Conservation (phyloP, 768 basidiomycete species). For the Trametes cingulata region DNA sequence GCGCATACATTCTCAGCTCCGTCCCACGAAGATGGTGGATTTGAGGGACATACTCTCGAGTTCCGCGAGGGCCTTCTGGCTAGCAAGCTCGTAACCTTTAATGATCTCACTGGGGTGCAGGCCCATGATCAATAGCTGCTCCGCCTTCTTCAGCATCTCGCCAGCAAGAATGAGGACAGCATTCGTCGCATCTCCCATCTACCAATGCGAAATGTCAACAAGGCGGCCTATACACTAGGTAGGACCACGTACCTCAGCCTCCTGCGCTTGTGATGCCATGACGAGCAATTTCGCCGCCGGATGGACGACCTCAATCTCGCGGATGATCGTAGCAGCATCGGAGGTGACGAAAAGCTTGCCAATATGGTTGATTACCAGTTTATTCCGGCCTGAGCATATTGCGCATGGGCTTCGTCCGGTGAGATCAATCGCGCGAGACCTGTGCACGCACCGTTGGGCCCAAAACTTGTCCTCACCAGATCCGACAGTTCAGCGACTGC, state of each 20-base stretch:
- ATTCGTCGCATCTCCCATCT: constrained; percentile 98
- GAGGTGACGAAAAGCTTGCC: constrained; percentile 96
- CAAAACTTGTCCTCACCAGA: constrained; percentile 95
- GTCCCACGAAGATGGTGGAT: not conserved
- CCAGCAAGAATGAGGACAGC: constrained; percentile 93
- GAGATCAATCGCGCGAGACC: not conserved
- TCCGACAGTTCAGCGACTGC: constrained; percentile 95
- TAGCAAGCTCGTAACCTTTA: constrained; percentile 92
- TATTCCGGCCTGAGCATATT: constrained; percentile 80
- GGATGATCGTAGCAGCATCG: constrained; percentile 98
- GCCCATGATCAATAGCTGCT: constrained; percentile 92
- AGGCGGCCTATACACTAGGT: not conserved
- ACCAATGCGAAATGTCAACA: not conserved
- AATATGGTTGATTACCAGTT: constrained; percentile 96
- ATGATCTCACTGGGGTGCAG: constrained; percentile 96
- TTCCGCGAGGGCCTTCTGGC: constrained; percentile 78
- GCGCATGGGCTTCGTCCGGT: not conserved
- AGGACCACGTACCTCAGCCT: constrained; percentile 71
- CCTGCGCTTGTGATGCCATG: constrained; percentile 97
- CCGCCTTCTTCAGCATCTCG: constrained; percentile 91
- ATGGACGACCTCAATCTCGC: constrained; percentile 97
- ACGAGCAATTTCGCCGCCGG: constrained; percentile 99
- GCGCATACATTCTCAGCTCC: not conserved
- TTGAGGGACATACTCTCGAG: constrained; percentile 75
- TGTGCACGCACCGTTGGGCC: constrained; percentile 79